These are phyloP conservation scores for Claviceps capensis DNA, from an alignment of 2,329 filamentous ascomycete genomes.

Conservation along the genomic window DNA sequence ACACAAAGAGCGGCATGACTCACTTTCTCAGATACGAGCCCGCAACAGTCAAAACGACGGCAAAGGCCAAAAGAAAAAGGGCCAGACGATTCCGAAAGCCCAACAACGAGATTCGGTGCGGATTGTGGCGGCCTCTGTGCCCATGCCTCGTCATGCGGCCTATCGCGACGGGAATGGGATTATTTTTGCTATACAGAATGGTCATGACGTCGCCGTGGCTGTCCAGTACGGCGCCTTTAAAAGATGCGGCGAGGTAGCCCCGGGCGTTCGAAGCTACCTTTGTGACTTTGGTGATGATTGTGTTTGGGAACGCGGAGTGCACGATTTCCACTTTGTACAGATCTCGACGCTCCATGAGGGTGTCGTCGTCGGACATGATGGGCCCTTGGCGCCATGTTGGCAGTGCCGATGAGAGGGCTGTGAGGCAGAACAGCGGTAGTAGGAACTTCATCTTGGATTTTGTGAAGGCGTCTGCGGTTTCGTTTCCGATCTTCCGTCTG, in stretches of 20 bases:
- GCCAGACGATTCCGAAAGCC: slow-evolving; percentile 8
- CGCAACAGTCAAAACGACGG: slow-evolving; percentile 7
- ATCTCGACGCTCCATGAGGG: slow-evolving; percentile 5
- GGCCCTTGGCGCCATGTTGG: slow-evolving; percentile 4
- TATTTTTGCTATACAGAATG: not conserved
- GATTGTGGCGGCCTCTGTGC: not conserved
- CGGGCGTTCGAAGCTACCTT: slow-evolving; percentile 7
- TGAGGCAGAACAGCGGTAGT: slow-evolving; percentile 1
- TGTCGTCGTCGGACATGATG: slow-evolving; percentile 7
- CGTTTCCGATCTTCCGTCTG: not conserved
- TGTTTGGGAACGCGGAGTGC: not conserved
- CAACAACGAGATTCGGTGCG: slow-evolving; percentile 3
- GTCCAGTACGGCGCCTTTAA: slow-evolving; percentile 7
- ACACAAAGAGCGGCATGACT: not conserved
- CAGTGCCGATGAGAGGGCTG: not conserved
- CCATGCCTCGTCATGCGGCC: not conserved
- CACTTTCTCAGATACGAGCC: slow-evolving; percentile 9
- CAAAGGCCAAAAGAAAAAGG: slow-evolving; percentile 8
- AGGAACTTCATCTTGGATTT: not conserved
- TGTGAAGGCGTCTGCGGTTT: not conserved
- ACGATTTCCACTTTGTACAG: slow-evolving; percentile 1
- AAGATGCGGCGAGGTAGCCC: slow-evolving; percentile 4
- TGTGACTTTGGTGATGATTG: slow-evolving; percentile 5
- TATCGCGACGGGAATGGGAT: not conserved
- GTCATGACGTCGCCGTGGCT: slow-evolving; percentile 9